Evolutionary conservation across 75 land plant species (phyloP), one percentile per base, ranked within the genome.

Genomic region (Isoetes taiwanensis): DNA sequence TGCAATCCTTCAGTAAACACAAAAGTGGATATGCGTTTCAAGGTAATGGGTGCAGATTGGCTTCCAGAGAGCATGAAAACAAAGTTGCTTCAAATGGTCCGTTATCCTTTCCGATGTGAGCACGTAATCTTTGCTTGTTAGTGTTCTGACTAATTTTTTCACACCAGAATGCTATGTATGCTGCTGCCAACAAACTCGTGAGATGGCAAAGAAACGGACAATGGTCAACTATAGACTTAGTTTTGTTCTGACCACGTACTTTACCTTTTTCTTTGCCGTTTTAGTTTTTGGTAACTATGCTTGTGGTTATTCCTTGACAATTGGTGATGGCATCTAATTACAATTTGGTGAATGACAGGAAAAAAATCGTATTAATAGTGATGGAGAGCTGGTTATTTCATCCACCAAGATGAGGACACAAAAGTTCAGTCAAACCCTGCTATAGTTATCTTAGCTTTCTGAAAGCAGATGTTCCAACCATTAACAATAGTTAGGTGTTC

Each of bases 1-100:
- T n/a, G n/a, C n/a, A n/a, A n/a, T n/a, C n/a, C n/a, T n/a, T n/a
- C 50, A 46, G 50, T 46, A 23, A 46, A 46, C 50, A 46, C 50
- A 6, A 46, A 46, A 23, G 50, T 46, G 50, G 50, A 46, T 23
- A 46, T 46, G 50, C 50, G 50, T 16, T 46, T 46, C 16, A 46
- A 46, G 19, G 50, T 46, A 6, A 46, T 46, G 50, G 50, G 21
- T 46, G 50, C 50, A 6, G 21, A 46, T 16, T 46, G 50, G 50
- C 50, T 46, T 5, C 50, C 50, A 6, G 5, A 19, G 5, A 6
- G 50, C 6, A 8, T n/a, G 21, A 6, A 23, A 4, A 19, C 23
- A 6, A 46, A 46, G 50, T 23, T 46, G 19, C 50, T 46, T 46
- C n/a, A 46, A 46, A 6, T 4, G 50, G 50, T 46, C n/a, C 4